A percentile compares a stretch with the other conserved stretches of the same genome.
phyloP scores from a whole-genome alignment of 805 yeast genomes.

The Lachancea dasiensis region DNA sequence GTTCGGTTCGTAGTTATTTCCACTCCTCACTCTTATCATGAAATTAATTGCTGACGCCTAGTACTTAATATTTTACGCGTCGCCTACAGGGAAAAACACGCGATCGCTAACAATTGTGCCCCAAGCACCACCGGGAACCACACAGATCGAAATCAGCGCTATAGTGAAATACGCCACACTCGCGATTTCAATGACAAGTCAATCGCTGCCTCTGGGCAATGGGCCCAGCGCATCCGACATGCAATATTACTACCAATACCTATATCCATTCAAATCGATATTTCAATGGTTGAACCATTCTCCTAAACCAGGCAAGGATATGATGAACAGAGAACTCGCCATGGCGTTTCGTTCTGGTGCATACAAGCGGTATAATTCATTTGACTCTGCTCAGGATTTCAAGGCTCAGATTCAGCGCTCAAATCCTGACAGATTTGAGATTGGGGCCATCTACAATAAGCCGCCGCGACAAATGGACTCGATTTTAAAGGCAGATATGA shows the following conservation, averaged over 20 bases:
- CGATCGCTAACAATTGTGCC: too few relatives aligned
- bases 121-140: too few relatives aligned
- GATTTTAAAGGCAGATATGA: constrained; percentile 68
- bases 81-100: too few relatives aligned
- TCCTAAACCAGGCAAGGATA: constrained; percentile 65
- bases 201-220: constrained; percentile 1
- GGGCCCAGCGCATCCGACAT: constrained; percentile 49
- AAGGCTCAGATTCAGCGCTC: constrained; percentile 66
- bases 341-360: constrained; percentile 84
- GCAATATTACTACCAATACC: constrained; percentile 60
- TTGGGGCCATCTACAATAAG: constrained; percentile 85
- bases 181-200: background rate
- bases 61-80: too few relatives aligned
- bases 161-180: too few relatives aligned
- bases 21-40: too few relatives aligned
- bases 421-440: constrained; percentile 86
- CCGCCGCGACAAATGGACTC: constrained; percentile 84
- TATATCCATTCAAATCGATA: constrained; percentile 72
- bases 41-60: too few relatives aligned
- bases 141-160: too few relatives aligned
- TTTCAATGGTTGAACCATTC: constrained; percentile 89
- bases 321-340: constrained; percentile 88
- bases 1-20: too few relatives aligned
- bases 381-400: constrained; percentile 58
- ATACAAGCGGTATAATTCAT: constrained; percentile 85